phyloP scores from a whole-genome alignment of 805 yeast genomes.

The Kregervanrija pseudodelftensis region DNA sequence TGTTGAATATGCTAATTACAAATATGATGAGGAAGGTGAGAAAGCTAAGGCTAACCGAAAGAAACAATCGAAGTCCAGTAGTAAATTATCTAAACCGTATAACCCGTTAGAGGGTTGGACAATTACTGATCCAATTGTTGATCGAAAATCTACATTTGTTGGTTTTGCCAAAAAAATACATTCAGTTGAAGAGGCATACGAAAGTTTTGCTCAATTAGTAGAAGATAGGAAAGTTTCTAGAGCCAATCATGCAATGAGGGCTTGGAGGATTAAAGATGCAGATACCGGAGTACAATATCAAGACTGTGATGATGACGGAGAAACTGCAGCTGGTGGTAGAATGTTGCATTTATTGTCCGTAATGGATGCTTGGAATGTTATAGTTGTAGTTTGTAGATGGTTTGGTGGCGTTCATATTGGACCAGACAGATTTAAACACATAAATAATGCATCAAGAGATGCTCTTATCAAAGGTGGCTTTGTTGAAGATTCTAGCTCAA shows the following conservation, averaged over 20 bases:
- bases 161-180: conserved; percentile 62
- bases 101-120: conserved; percentile 70
- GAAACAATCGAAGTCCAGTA: neutral
- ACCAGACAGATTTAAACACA: conserved; percentile 90
- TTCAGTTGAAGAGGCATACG: conserved; percentile 61
- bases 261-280: conserved; percentile 66
- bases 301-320: conserved; percentile 97
- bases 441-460: conserved; percentile 81
- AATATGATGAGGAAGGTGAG: conserved; percentile 24
- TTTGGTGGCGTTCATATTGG: conserved; percentile 89
- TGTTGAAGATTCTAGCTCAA: conserved; percentile 23
- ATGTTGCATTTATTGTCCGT: conserved; percentile 65
- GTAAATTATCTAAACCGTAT: conserved; percentile 4
- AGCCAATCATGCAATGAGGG: conserved; percentile 77
- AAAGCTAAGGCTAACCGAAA: conserved; percentile 16
- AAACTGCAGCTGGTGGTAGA: conserved; percentile 90
- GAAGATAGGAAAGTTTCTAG: conserved; percentile 59
- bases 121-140: conserved; percentile 68
- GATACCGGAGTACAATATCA: conserved; percentile 52
- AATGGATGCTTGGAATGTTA: conserved; percentile 77
- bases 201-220: conserved; percentile 42
- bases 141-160: conserved; percentile 79
- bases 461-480: conserved; percentile 66
- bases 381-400: conserved; percentile 88
- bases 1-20: conserved; percentile 9